phyloP scores from a whole-genome alignment of 495 filamentous ascomycete genomes.

The Podospora fimiseda region DNA sequence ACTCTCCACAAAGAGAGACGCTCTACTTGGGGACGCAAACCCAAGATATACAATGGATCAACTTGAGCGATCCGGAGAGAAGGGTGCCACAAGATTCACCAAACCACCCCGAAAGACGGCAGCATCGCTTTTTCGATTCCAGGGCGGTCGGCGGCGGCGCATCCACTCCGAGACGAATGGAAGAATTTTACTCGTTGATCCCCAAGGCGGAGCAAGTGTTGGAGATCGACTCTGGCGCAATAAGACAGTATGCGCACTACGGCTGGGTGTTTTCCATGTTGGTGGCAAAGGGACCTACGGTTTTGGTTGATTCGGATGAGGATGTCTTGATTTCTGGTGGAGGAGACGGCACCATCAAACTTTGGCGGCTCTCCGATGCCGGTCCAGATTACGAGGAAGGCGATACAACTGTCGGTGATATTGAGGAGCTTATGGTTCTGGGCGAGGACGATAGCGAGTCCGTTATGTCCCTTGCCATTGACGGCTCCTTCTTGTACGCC shows the following conservation, averaged over 20 bases:
- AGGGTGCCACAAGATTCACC: conserved; percentile 55
- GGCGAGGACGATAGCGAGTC: conserved; percentile 74
- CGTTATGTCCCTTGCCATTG: conserved; percentile 74
- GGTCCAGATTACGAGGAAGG: conserved; percentile 27
- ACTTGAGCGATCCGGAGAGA: conserved; percentile 40
- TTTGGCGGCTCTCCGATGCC: conserved; percentile 64
- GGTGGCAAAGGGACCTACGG: conserved; percentile 56
- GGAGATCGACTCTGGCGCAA: conserved; percentile 76
- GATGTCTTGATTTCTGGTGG: conserved; percentile 85
- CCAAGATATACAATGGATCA: conserved; percentile 73
- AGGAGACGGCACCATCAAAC: conserved; percentile 86
- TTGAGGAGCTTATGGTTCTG: conserved; percentile 56
- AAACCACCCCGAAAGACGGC: conserved; percentile 71
- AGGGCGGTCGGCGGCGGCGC: conserved; percentile 74
- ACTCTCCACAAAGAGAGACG: conserved; percentile 69
- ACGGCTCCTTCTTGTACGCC: conserved; percentile 84
- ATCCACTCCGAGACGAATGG: conserved; percentile 59
- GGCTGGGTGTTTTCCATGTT: conserved; percentile 96
- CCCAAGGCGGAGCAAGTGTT: conserved; percentile 55
- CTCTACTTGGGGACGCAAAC: conserved; percentile 93
- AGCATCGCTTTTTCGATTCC: conserved; percentile 93
- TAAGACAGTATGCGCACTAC: conserved; percentile 84
- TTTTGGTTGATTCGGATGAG: conserved; percentile 57
- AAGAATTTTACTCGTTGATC: conserved; percentile 41
- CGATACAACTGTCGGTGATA: conserved; percentile 41